Conservation (phyloP, 768 basidiomycete species). For the Russula griseocarnosa region DNA sequence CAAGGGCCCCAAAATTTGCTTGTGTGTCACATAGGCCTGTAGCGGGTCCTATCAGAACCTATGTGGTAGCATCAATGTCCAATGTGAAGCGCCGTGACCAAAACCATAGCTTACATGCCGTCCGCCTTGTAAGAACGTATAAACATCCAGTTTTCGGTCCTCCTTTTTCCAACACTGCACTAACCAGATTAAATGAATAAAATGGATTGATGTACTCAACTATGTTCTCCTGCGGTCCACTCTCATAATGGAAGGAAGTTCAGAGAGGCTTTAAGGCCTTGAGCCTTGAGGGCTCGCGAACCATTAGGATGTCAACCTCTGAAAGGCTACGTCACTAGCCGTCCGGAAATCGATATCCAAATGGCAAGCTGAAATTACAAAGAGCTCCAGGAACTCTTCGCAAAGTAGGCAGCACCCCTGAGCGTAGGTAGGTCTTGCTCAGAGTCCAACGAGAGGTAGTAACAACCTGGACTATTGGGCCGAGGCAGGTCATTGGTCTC, state of each 20-base stretch:
- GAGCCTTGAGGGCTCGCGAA: neutral
- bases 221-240: neutral
- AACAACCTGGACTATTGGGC: too few species aligned
- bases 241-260: neutral
- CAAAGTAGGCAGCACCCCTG: neutral
- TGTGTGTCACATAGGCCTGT: too few species aligned
- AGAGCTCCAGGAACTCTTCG: neutral
- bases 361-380: neutral
- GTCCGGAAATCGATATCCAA: neutral
- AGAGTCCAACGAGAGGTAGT: too few species aligned
- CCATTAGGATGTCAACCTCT: neutral
- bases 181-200: neutral
- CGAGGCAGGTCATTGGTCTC: too few species aligned
- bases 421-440: too few species aligned
- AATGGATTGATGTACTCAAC: neutral
- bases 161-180: neutral
- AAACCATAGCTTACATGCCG: neutral
- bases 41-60: neutral
- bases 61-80: neutral
- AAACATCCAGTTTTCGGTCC: neutral
- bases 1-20: too few species aligned
- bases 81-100: too few species aligned
- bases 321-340: neutral
- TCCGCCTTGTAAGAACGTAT: neutral
- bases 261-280: neutral